phyloP scores from a whole-genome alignment of 2,329 filamentous ascomycete species.

The Botrytis porri region DNA sequence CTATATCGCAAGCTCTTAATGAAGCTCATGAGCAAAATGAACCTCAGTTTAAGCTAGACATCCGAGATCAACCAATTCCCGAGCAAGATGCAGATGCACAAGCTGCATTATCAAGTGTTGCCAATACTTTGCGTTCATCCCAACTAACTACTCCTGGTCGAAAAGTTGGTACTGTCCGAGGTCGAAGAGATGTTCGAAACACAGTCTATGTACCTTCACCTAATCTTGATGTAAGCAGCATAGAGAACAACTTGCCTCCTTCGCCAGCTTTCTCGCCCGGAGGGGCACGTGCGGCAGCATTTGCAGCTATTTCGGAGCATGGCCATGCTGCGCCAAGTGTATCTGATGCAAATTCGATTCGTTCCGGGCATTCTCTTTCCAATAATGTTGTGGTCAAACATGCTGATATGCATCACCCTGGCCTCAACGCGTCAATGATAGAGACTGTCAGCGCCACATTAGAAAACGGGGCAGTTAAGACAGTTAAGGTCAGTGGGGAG shows the following conservation, averaged over 20 bases:
- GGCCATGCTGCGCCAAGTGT: conserved; percentile 43
- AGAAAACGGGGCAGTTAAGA: conserved; percentile 67
- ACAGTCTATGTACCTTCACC: conserved; percentile 73
- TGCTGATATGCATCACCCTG: conserved; percentile 74
- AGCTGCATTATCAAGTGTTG: conserved; percentile 72
- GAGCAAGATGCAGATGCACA: conserved; percentile 75
- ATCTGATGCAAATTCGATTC: conserved; percentile 88
- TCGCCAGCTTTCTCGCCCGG: conserved; percentile 37
- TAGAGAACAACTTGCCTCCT: conserved; percentile 30
- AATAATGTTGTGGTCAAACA: conserved; percentile 70
- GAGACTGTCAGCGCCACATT: conserved; percentile 88
- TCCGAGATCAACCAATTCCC: conserved; percentile 72
- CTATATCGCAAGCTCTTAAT: conserved; percentile 69
- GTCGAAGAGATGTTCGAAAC: conserved; percentile 86
- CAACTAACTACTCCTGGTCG: conserved; percentile 61
- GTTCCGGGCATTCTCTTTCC: conserved; percentile 78
- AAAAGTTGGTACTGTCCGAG: conserved; percentile 74
- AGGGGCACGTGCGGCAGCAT: conserved; percentile 44
- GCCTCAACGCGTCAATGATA: conserved; percentile 83
- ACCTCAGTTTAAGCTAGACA: conserved; percentile 72
- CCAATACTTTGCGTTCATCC: conserved; percentile 64
- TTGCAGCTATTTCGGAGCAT: conserved; percentile 60
- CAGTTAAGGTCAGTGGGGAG: conserved; percentile 77
- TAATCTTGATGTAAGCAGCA: conserved; percentile 30
- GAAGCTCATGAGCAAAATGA: conserved; percentile 60